Base-by-base conservation (phyloP, 305 asterid species). In the Fraxinus nigra region DNA sequence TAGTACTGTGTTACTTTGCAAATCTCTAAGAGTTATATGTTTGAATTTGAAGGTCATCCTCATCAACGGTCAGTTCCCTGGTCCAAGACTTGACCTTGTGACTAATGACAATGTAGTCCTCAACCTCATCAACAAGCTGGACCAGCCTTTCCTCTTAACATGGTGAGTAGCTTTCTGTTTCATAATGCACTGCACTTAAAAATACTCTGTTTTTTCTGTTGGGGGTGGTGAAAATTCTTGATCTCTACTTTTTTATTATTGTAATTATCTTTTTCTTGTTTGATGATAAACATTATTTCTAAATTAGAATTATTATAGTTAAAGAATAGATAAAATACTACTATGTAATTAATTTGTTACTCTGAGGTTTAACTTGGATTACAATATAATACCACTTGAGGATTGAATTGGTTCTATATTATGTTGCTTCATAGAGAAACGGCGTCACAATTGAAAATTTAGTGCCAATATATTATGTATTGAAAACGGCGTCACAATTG, bases 11-110 rank as follows among this genome's bases (percentile, higher is more conserved):
- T 61, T 61, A 3, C 32, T 7, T 61, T 20, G 30, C 28, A 18
- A 61, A 24, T 63, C 24, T 77, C 14, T 24, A 14, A 72, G 43
- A n/a, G 34, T 34, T 81, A 75, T 33, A 78, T 76, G 79, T 74
- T 81, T 81, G 46, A 26, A 56, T 78, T 79, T 88, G 88, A 83
- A 96, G 99, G 97, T 96, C 26, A 94, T 94, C 34, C 95, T 96
- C 82, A 93, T 96, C 86, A 94, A 96, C 79, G 99, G 97, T 30
- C 95, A 93, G 79, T 92, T 96, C 85, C 99, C 98, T 24, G 99
- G 98, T 73, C 99, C 98, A 33, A 90, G 87, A 54, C 94, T 96
- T 76, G 97, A 90, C 30, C 70, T 93, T 22, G 95, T 93, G 76
- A 96, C 99, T 65, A 96, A 96, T 84, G 98, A 96, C 38, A 96